These are phyloP conservation scores for Suillus placidus DNA, from an alignment of 768 basidiomycete species.

Conservation along the genomic window DNA sequence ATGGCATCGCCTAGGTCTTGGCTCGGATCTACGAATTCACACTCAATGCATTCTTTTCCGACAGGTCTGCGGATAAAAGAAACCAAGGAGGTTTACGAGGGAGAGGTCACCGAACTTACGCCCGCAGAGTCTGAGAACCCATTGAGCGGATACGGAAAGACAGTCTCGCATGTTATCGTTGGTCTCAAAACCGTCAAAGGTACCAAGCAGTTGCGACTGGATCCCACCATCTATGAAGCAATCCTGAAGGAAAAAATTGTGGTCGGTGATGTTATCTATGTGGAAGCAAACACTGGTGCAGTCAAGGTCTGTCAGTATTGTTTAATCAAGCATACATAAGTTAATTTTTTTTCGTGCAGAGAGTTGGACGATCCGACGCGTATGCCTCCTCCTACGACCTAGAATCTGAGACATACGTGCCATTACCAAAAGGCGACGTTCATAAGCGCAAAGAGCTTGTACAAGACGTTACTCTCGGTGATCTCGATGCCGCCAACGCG, in stretches of 20 bases:
- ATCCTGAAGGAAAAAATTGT: constrained; percentile 97
- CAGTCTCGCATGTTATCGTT: constrained; percentile 96
- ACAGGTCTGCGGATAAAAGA: constrained; percentile 96
- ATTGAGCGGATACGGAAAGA: constrained; percentile 96
- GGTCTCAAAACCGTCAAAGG: constrained; percentile 93
- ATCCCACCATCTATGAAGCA: constrained; percentile 95
- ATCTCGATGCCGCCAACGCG: constrained; percentile 95
- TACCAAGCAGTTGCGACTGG: constrained; percentile 91
- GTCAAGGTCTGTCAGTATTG: constrained; percentile 69
- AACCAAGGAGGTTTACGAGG: constrained; percentile 98
- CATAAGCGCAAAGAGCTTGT: constrained; percentile 96
- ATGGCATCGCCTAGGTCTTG: background rate
- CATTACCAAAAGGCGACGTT: constrained; percentile 94
- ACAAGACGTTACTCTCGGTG: constrained; percentile 93
- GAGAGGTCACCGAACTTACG: constrained; percentile 96
- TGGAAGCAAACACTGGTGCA: constrained; percentile 91
- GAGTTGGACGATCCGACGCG: constrained; percentile 95
- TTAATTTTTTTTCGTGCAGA: constrained; percentile 45
- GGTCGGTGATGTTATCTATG: constrained; percentile 95
- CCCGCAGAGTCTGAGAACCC: constrained; percentile 98
- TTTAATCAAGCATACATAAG: background rate
- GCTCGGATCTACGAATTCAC: background rate
- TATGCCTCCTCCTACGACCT: constrained; percentile 98
- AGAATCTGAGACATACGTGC: constrained; percentile 98
- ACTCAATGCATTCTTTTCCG: background rate